phyloP scores from a whole-genome alignment of 1,284 basidiomycete species.

The Porogramme epimiltina region DNA sequence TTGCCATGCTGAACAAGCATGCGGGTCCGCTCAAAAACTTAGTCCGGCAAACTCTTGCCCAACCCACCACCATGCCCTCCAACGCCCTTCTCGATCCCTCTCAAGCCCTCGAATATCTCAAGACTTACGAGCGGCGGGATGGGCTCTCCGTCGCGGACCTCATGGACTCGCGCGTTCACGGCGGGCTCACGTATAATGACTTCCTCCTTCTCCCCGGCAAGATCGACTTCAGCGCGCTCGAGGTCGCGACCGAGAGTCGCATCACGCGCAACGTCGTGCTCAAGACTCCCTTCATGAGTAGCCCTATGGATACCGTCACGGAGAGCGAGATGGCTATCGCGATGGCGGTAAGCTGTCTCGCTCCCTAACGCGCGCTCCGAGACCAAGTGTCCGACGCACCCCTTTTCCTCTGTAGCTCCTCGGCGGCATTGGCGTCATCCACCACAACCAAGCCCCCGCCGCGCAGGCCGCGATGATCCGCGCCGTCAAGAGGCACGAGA shows the following conservation, averaged over 20 bases:
- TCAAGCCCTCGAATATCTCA: slow-evolving; percentile 73
- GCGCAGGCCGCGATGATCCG: slow-evolving; percentile 97
- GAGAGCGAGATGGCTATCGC: slow-evolving; percentile 97
- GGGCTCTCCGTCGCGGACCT: slow-evolving; percentile 87
- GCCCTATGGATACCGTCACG: slow-evolving; percentile 99
- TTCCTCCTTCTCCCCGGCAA: slow-evolving; percentile 94
- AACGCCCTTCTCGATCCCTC: slow-evolving; percentile 56
- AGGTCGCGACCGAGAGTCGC: slow-evolving; percentile 83
- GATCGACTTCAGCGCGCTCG: slow-evolving; percentile 89
- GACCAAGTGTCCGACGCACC: slow-evolving; percentile 25
- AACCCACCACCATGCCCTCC: slow-evolving; percentile 29
- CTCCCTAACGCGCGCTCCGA: slow-evolving; percentile 12
- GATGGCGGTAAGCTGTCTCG: slow-evolving; percentile 70
- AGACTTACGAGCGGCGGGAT: slow-evolving; percentile 77
- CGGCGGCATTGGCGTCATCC: slow-evolving; percentile 98
- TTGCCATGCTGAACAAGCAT: slow-evolving; percentile 8
- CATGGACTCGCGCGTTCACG: slow-evolving; percentile 88
- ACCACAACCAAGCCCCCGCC: slow-evolving; percentile 92
- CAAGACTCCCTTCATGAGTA: slow-evolving; percentile 97
- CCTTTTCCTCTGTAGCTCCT: slow-evolving; percentile 59
- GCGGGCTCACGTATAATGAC: slow-evolving; percentile 97
- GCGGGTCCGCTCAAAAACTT: slow-evolving; percentile 12
- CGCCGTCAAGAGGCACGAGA: slow-evolving; percentile 97
- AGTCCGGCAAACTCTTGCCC: slow-evolving; percentile 27
- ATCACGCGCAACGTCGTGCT: slow-evolving; percentile 92